Evolutionary conservation across 495 filamentous ascomycete genomes (phyloP).

Genomic region (Sphaerosporella brunnea): DNA sequence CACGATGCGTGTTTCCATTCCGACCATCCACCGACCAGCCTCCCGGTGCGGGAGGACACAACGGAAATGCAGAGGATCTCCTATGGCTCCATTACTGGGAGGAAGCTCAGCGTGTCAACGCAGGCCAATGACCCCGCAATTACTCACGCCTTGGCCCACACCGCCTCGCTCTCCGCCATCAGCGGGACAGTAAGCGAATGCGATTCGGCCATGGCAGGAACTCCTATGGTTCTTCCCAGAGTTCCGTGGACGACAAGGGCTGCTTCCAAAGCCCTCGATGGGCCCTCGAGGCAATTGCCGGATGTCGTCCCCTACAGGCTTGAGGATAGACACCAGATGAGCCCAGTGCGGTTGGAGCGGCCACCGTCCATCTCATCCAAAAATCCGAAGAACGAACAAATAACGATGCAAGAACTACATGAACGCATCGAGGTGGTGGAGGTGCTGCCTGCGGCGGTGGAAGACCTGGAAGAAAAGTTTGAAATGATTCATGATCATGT

Average conservation of each 20-base stretch:
- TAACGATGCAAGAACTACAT: constrained; percentile 11
- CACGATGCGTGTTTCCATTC: constrained; percentile 22
- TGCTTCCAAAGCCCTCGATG: neutral
- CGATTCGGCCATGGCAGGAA: constrained; percentile 10
- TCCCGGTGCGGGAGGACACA: neutral
- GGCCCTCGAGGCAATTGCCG: neutral
- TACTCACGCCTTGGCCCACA: no score
- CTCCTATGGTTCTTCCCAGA: constrained; percentile 7
- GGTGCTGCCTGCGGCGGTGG: constrained; percentile 11
- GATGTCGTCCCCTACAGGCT: neutral
- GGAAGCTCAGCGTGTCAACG: constrained; percentile 8
- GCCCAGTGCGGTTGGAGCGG: neutral
- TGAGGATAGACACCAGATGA: neutral
- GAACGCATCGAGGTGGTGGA: constrained; percentile 21
- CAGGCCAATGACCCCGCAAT: neutral
- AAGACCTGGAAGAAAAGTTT: constrained; percentile 18
- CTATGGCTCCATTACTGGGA: constrained; percentile 9
- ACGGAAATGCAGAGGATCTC: neutral
- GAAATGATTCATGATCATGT: constrained; percentile 14
- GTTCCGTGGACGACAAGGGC: neutral
- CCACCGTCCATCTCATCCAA: neutral
- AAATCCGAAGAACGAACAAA: constrained; percentile 1
- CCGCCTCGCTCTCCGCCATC: constrained; percentile 14
- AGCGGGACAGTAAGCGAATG: constrained; percentile 21
- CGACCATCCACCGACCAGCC: neutral